Evolutionary conservation across 2,329 filamentous ascomycete genomes (phyloP), one percentile per base, ranked within the genome.

Genomic region (Pseudocercospora fijiensis): DNA sequence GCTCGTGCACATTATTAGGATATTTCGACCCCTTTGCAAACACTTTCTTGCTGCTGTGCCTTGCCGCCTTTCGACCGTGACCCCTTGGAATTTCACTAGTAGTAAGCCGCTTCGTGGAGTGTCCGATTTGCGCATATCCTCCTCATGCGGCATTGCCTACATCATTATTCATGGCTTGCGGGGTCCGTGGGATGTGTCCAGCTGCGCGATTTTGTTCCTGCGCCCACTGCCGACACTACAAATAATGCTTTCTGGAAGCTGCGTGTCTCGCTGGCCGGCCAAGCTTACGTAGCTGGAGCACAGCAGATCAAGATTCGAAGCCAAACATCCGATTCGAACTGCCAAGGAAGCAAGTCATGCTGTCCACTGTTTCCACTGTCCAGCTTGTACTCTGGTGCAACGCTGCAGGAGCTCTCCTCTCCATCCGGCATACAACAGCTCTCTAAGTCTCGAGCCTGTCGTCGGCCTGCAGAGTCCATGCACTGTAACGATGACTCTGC

Each of bases 161-260:
- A 53, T 53, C 49, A 53, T 47, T 52, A 18, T 4, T 49, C 2
- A 22, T 18, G 18, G 22, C 20, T 13, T 49, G 45, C 45, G 45
- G 45, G 13, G 45, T 28, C 24, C 22, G 49, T 53, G 49, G 49
- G 24, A n/a, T 18, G 49, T 24, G 49, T n/a, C 22, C 20, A 53
- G 22, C 13, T 53, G 49, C 49, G 49, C 49, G 49, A 53, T 53
- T 53, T 53, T 53, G 16, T 53, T 53, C 24, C 49, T 53, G 26
- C 49, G 49, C 49, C 49, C 49, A 30, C 49, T 26, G 49, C 49
- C 24, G 49, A 27, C 28, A 24, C 49, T 53, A n/a, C 49, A 53
- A 53, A 26, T 28, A 53, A 26, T 28, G 49, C 49, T 24, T 53
- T 53, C 49, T n/a, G n/a, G n/a, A n/a, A n/a, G n/a, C n/a, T 53